These are phyloP conservation scores for Linnemannia hyalina DNA, from an alignment of 192 early-diverging fungal genomes.

Conservation along the genomic window DNA sequence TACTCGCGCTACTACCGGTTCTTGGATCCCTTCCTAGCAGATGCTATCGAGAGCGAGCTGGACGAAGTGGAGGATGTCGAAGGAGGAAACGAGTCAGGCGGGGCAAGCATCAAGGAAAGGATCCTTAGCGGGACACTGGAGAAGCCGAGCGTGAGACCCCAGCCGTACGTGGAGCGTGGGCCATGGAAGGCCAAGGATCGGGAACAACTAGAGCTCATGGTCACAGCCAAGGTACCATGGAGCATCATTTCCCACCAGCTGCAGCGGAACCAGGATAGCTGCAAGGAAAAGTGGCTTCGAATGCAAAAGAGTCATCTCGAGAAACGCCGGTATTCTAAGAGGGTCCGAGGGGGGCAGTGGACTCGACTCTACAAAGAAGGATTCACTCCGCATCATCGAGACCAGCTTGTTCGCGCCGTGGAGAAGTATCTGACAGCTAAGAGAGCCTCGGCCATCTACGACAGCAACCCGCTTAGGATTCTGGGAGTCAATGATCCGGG, in stretches of 20 bases:
- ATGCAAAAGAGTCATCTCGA: constrained; percentile 19
- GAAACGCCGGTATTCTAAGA: constrained; percentile 5
- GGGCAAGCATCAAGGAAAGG: background rate
- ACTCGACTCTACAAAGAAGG: constrained; percentile 35
- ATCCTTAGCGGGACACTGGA: background rate
- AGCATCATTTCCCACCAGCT: constrained; percentile 22
- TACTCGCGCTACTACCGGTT: constrained; percentile 46
- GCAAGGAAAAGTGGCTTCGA: constrained; percentile 47
- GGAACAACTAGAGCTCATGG: constrained; percentile 16
- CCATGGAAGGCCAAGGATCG: constrained; percentile 46
- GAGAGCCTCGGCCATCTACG: background rate
- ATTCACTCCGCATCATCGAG: constrained; percentile 21
- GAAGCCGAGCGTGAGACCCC: background rate
- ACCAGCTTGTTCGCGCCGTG: constrained; percentile 21
- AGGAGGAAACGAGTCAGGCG: background rate
- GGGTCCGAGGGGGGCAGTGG: constrained; percentile 14
- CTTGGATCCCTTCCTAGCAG: constrained; percentile 39
- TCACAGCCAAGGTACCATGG: constrained; percentile 23
- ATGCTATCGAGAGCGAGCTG: constrained; percentile 30
- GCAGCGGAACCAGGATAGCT: constrained; percentile 37
- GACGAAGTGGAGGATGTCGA: background rate
- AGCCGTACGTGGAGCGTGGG: constrained; percentile 24
- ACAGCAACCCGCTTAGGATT: background rate
- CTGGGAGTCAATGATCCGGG: background rate
- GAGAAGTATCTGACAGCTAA: constrained; percentile 29